Evolutionary conservation across 2,329 filamentous ascomycete genomes (phyloP).

Genomic region (Hymenoscyphus fraxineus): DNA sequence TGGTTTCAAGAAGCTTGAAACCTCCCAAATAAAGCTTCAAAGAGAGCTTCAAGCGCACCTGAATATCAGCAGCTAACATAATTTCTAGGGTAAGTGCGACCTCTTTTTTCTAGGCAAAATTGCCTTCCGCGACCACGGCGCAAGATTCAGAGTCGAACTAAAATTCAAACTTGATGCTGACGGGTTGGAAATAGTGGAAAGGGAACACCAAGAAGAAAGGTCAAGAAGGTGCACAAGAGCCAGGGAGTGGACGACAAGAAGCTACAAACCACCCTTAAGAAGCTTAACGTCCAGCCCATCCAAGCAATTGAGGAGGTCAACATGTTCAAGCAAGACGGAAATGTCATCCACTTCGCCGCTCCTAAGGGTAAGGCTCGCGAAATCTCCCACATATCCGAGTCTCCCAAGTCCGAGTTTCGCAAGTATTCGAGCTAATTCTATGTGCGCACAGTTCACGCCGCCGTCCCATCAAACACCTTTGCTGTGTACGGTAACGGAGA

Average conservation of each 20-base stretch:
- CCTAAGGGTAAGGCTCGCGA: slow-evolving; percentile 69
- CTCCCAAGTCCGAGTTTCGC: not conserved
- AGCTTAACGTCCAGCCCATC: slow-evolving; percentile 99
- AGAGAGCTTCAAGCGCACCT: not conserved
- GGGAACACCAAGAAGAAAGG: slow-evolving; percentile 94
- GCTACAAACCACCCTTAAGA: slow-evolving; percentile 95
- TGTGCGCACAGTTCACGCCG: slow-evolving; percentile 75
- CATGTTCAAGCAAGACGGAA: slow-evolving; percentile 99
- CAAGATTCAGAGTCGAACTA: not conserved
- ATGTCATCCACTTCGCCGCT: slow-evolving; percentile 98
- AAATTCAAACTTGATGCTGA: slow-evolving; percentile 24
- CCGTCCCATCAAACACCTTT: slow-evolving; percentile 97
- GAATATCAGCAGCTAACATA: slow-evolving; percentile 18
- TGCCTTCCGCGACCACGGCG: not conserved
- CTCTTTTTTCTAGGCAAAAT: not conserved
- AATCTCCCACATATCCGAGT: slow-evolving; percentile 6
- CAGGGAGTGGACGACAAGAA: slow-evolving; percentile 99
- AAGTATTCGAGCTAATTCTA: slow-evolving; percentile 12
- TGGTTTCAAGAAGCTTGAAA: slow-evolving; percentile 2
- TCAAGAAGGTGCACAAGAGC: slow-evolving; percentile 95
- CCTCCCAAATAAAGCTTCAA: not conserved
- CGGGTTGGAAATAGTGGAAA: slow-evolving; percentile 63
- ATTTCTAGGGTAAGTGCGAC: slow-evolving; percentile 24
- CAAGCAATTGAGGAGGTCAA: slow-evolving; percentile 99
- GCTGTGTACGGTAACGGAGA: slow-evolving; percentile 98